Percentiles rank a stretch among this genome's conserved stretches.
Conservation (phyloP, 225 moss, liverwort and hornwort species). For the Rhytidiadelphus loreus region DNA sequence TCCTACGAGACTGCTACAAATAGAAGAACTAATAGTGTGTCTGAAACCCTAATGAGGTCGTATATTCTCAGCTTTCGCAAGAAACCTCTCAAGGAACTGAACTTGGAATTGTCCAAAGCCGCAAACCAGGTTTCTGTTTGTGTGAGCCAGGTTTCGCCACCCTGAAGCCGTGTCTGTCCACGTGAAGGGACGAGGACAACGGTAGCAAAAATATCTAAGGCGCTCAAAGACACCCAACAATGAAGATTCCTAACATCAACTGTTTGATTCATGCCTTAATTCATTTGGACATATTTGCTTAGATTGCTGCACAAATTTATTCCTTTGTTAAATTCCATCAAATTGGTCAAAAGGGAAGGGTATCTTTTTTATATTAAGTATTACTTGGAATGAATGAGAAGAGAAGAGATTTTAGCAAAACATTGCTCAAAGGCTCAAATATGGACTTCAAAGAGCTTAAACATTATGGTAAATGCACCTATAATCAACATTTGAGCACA, state of each 20-base stretch:
- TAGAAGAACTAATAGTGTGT: background rate
- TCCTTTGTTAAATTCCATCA: background rate
- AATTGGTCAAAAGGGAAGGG: background rate
- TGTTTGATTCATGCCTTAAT: background rate
- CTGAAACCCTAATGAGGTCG: background rate
- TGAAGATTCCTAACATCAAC: background rate
- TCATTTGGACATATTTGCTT: background rate
- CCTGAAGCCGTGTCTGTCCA: background rate
- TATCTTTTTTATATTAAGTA: background rate
- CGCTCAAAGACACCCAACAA: background rate
- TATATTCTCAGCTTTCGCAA: background rate
- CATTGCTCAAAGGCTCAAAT: accelerated
- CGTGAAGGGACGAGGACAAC: background rate
- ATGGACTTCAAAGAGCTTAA: background rate
- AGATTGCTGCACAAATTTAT: background rate
- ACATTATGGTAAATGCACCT: background rate
- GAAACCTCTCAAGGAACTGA: background rate
- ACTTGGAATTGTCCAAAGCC: background rate
- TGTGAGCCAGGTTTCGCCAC: background rate
- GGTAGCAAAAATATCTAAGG: background rate
- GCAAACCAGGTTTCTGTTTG: background rate
- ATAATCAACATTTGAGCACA: background rate
- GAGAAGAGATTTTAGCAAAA: background rate
- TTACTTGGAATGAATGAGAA: background rate
- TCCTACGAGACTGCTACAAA: background rate